phyloP scores from a whole-genome alignment of 2,329 filamentous ascomycete species.

The Tolypocladium album region DNA sequence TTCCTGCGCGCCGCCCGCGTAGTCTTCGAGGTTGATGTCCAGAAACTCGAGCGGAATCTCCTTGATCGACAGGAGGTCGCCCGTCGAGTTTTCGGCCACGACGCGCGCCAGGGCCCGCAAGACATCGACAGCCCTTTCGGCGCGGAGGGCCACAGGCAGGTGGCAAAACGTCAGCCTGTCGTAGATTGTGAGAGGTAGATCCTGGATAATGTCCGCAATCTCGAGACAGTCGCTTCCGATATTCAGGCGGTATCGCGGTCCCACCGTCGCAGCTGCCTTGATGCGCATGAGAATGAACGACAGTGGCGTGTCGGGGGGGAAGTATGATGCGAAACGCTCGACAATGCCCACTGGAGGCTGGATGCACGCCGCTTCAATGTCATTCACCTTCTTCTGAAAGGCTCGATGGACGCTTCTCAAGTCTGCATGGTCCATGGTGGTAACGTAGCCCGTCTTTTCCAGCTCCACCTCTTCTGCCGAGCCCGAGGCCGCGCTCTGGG shows the following conservation, averaged over 20 bases:
- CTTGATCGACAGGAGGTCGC: constrained; percentile 60
- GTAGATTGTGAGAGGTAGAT: constrained; percentile 54
- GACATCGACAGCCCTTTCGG: constrained; percentile 33
- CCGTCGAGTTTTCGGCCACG: constrained; percentile 56
- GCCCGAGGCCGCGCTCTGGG: constrained; percentile 18
- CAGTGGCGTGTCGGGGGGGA: constrained; percentile 70
- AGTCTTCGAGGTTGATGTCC: constrained; percentile 44
- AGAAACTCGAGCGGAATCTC: constrained; percentile 64
- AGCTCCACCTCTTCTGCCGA: constrained; percentile 6
- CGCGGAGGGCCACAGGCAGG: constrained; percentile 53
- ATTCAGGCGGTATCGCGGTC: constrained; percentile 56
- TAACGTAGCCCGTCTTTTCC: constrained; percentile 61
- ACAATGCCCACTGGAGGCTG: constrained; percentile 61
- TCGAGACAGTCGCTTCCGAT: constrained; percentile 47
- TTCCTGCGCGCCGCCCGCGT: constrained; percentile 24
- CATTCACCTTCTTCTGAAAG: constrained; percentile 52
- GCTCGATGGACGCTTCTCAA: constrained; percentile 49
- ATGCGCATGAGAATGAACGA: constrained; percentile 72
- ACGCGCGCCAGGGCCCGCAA: constrained; percentile 56
- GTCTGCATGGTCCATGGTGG: constrained; percentile 64
- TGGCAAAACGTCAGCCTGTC: constrained; percentile 70
- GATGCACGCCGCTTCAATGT: constrained; percentile 62
- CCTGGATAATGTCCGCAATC: constrained; percentile 66
- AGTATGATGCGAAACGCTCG: constrained; percentile 70
- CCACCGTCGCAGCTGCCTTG: constrained; percentile 54